A percentile compares a stretch with the other conserved stretches of the same genome.
phyloP scores from a whole-genome alignment of 2,329 filamentous ascomycete genomes.

The Parastagonospora avenae region DNA sequence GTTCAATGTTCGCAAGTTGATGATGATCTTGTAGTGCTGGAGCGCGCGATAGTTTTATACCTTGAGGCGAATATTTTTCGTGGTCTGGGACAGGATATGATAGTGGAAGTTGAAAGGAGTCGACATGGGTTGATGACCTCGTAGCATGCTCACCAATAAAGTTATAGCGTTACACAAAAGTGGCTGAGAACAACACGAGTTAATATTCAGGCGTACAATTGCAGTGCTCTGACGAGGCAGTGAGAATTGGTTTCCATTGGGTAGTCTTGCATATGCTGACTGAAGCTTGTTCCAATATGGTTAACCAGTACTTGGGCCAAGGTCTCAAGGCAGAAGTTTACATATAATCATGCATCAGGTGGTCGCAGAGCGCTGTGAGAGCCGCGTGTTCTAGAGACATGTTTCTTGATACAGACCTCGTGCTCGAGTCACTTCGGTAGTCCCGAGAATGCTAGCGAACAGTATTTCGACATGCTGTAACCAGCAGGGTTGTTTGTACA shows the following conservation, averaged over 20 bases:
- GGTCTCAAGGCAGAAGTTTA: background rate
- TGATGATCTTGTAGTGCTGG: background rate
- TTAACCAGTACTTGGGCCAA: slow-evolving; percentile 3
- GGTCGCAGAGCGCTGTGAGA: background rate
- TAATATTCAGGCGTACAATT: background rate
- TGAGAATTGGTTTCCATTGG: slow-evolving; percentile 14
- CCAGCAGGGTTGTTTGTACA: background rate
- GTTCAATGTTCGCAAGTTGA: background rate
- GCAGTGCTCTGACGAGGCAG: background rate
- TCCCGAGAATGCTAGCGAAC: too few species aligned
- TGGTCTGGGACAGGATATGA: background rate
- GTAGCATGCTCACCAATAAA: background rate
- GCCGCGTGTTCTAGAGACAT: background rate
- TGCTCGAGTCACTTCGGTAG: too few species aligned
- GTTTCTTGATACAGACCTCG: too few species aligned
- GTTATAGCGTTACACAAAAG: background rate
- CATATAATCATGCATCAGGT: background rate
- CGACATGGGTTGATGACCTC: background rate
- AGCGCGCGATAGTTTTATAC: background rate
- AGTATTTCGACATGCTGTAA: background rate
- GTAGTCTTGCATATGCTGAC: slow-evolving; percentile 18
- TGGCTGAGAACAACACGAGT: slow-evolving; percentile 2
- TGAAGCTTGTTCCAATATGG: background rate
- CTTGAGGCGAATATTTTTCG: too few species aligned
- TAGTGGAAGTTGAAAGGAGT: background rate